These are phyloP conservation scores for Trichoderma oligosporum DNA, from an alignment of 2,329 filamentous ascomycete species.

Conservation along the genomic window DNA sequence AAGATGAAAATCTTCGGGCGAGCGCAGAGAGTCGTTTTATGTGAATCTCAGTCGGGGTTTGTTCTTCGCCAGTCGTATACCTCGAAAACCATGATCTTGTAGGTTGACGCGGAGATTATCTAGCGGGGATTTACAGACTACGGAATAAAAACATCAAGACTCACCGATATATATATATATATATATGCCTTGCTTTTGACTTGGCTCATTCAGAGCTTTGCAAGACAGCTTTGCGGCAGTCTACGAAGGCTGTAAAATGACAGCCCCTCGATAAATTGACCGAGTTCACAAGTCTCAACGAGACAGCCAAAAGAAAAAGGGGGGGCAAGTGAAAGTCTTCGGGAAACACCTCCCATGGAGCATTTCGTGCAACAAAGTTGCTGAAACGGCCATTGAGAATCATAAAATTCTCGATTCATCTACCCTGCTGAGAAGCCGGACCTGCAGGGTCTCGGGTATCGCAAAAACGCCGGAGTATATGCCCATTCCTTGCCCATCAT, in stretches of 20 bases:
- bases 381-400: slow-evolving; percentile 73
- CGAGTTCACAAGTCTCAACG: slow-evolving; percentile 17
- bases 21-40: slow-evolving; percentile 56
- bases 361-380: slow-evolving; percentile 57
- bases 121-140: slow-evolving; percentile 54
- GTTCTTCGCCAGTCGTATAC: slow-evolving; percentile 92
- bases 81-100: slow-evolving; percentile 70
- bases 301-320: slow-evolving; percentile 11
- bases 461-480: slow-evolving; percentile 40
- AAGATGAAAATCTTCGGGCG: slow-evolving; percentile 76
- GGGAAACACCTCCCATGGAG: slow-evolving; percentile 73
- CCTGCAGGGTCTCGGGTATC: slow-evolving; percentile 31
- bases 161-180: no score
- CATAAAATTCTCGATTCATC: slow-evolving; percentile 43
- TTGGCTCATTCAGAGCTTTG: background rate
- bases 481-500: slow-evolving; percentile 32
- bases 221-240: background rate
- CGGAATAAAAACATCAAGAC: background rate
- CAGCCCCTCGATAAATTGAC: slow-evolving; percentile 14
- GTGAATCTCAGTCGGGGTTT: slow-evolving; percentile 48
- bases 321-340: slow-evolving; percentile 47
- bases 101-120: slow-evolving; percentile 85
- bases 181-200: background rate
- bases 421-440: slow-evolving; percentile 37
- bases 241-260: slow-evolving; percentile 3